Base-by-base conservation (phyloP, 2,329 filamentous ascomycete species). In the Aspergillaceae sp. region DNA sequence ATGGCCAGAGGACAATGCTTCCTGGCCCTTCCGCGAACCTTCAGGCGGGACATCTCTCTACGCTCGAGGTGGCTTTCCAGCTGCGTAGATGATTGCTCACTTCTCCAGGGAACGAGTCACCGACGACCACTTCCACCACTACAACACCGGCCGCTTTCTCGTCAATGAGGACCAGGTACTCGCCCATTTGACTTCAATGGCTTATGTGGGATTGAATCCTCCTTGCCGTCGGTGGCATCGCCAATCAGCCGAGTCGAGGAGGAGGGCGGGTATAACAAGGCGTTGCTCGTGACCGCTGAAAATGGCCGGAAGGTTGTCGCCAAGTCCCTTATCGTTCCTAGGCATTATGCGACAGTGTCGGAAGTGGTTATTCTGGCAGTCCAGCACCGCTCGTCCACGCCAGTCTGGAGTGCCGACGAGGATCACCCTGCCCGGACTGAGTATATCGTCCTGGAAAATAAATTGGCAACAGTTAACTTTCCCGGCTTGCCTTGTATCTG, bases 391-490 rank as follows among this genome's bases (percentile, higher is more conserved):
- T 43, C 52, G 4, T 40, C 48, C 30, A 47, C 44, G 27, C 60
- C 60, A 0, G 61, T 62, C 28, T 65, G 58, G 59, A 52, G 47
- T 41, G 52, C 52, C 4, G 50, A 60, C 32, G 2, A 45, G 2
- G 55, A 51, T 5, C 63, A 65, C 28, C 55, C 59, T 7, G 51
- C 66, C 8, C 56, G 58, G 3, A 55, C 54, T 3, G 65, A 68
- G 49, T 67, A 63, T 36, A 65, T 67, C 27, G 49, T 68, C 7
- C 61, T 65, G 54, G 61, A 64, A 42, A 55, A 37, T n/a, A 40
- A 56, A 3, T 56, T 64, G 46, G 48, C 58, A 0, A 47, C 46
- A 7, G 49, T 61, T n/a, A 42, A 47, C 4, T 59, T 67, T 27
- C 55, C 48, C 1, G 48, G 40, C 3, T 50, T 5, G 40, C 48